Evolutionary conservation across 1,139 yeast species (phyloP), one percentile per base, ranked within the genome.

Genomic region (Yamadazyma membranifaciens): DNA sequence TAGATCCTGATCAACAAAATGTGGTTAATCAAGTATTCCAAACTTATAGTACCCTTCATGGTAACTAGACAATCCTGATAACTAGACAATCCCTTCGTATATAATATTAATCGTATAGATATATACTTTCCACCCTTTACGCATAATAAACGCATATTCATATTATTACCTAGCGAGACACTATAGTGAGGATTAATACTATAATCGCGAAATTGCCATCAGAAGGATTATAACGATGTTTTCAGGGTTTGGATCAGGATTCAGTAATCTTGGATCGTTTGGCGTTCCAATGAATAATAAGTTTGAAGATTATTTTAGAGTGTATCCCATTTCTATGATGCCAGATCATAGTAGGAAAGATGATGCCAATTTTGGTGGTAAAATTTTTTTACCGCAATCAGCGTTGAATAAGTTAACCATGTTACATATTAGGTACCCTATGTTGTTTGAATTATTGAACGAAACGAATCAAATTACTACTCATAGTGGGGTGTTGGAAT

Each of bases 401-500:
- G 94, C 98, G 1, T 74, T 94, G 49, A 86, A 84, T 61, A 89
- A 86, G 57, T 73, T 94, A 45, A 87, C 96, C 7, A 83, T 83
- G 87, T 59, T 59, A 55, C 94, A 91, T 57, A 88, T 94, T 41
- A 73, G 96, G 50, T 94, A 94, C 56, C 98, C 99, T 1, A 94
- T 94, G 98, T 70, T 92, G 39, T 94, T 94, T 56, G 87, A 84
- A 59, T 67, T 92, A 40, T 70, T 74, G 34, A 85, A 87, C 46
- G 94, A 84, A 55, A 83, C 79, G 36, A 73, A 78, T 14, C 69
- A 65, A 14, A 45, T 55, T 13, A 68, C 62, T 9, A 87, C 97
- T 0, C 96, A 89, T 59, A 87, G 92, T 37, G 99, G 99, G 54
- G 98, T 94, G 12, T 68, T 94, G 50, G 98, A 94, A 64, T 94